Base-by-base conservation (phyloP, 2,329 filamentous ascomycete species). In the Aureobasidium sp. region DNA sequence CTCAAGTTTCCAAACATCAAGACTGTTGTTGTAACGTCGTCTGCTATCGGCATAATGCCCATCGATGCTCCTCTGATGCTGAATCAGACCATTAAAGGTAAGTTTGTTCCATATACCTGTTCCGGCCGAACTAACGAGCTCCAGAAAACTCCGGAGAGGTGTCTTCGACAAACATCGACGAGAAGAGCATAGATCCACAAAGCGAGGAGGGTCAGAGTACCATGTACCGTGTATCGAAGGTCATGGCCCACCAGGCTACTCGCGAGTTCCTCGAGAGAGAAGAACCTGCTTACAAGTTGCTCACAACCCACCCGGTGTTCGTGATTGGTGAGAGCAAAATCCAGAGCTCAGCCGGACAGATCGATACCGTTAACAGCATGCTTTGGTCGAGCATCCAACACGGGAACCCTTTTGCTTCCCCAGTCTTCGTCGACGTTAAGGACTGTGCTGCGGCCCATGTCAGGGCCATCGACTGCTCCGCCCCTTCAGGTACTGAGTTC, bases 391-490 rank as follows among this genome's bases (percentile, higher is more conserved):
- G 29, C 16, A 40, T 53, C 29, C 51, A 61, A 43, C 33, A 69
- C 23, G 56, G 61, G 15, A 58, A 67, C 20, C 74, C 73, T 3
- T 27, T 50, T 1, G 55, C 70, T 23, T 65, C 68, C 3, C 64
- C 66, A 10, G n/a, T 55, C 1, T 64, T 66, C 10, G 69, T 76
- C 0, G 70, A 77, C 29, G 70, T 76, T 4, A 59, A 67, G n/a
- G 72, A 77, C 43, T 71, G 75, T 25, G 72, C 74, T 1, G 51
- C 68, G 27, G 71, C 71, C 23, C 75, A 77, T 43, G 29, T 76
- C 13, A 67, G 62, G 36, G 72, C 72, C 27, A 54, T 67, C 36
- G 48, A 66, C 25, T 66, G n/a, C 31, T 60, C 61, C 13, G 48
- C 70, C 6, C 29, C 64, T 20, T 62, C 61, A 5, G 68, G 66